phyloP scores from a whole-genome alignment of 2,329 filamentous ascomycete species.

The Erysiphe pulchra region DNA sequence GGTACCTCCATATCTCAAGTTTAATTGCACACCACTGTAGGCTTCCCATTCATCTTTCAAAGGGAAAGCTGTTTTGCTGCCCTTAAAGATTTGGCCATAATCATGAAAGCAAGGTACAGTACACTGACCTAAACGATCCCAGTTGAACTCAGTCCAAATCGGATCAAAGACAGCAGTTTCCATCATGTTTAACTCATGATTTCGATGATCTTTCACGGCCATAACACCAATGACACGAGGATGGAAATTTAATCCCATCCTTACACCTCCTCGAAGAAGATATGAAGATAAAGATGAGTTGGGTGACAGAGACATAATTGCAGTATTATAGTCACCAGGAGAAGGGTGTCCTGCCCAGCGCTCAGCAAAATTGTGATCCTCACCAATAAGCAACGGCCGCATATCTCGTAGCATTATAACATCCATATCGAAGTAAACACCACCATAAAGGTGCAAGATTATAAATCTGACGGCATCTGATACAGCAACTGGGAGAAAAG shows the following conservation, averaged over 20 bases:
- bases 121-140: slow-evolving; percentile 23
- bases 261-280: slow-evolving; percentile 25
- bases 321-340: slow-evolving; percentile 29
- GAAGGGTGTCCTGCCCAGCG: slow-evolving; percentile 25
- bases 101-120: slow-evolving; percentile 27
- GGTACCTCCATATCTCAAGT: slow-evolving; percentile 9
- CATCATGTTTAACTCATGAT: slow-evolving; percentile 28
- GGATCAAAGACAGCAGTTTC: slow-evolving; percentile 29
- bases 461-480: slow-evolving; percentile 29
- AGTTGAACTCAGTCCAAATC: slow-evolving; percentile 30
- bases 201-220: slow-evolving; percentile 27
- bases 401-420: slow-evolving; percentile 27
- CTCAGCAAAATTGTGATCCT: slow-evolving; percentile 25
- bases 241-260: slow-evolving; percentile 32
- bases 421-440: slow-evolving; percentile 29
- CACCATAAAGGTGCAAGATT: slow-evolving; percentile 25
- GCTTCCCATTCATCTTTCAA: slow-evolving; percentile 26
- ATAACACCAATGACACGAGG: slow-evolving; percentile 27
- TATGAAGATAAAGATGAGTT: slow-evolving; percentile 28
- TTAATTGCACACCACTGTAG: slow-evolving; percentile 20
- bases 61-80: slow-evolving; percentile 16
- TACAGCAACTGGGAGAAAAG: slow-evolving; percentile 29
- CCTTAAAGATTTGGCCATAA: slow-evolving; percentile 25
- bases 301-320: slow-evolving; percentile 27
- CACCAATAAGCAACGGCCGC: slow-evolving; percentile 24